These are phyloP conservation scores for Metschnikowia kunwiensis DNA, from an alignment of 805 yeast species.

Conservation along the genomic window DNA sequence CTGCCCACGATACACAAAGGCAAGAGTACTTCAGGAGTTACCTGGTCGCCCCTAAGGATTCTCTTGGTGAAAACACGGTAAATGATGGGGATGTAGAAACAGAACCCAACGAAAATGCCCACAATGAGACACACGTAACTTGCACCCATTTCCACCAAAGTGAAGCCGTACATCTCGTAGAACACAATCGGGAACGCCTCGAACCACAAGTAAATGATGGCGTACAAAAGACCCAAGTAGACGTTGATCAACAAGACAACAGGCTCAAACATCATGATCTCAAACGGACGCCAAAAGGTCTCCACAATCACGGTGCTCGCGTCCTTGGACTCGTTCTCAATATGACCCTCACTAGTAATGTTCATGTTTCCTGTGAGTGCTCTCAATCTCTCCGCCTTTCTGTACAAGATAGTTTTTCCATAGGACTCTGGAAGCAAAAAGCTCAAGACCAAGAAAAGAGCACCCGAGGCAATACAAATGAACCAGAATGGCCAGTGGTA, in stretches of 20 bases:
- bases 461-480: constrained; percentile 12
- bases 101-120: constrained; percentile 10
- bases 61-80: constrained; percentile 8
- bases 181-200: constrained; percentile 18
- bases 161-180: constrained; percentile 10
- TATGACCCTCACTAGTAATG: constrained; percentile 12
- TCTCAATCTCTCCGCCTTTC: constrained; percentile 15
- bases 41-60: constrained; percentile 3
- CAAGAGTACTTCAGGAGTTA: constrained; percentile 12
- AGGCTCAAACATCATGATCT: constrained; percentile 13
- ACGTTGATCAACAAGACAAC: constrained; percentile 15
- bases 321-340: constrained; percentile 7
- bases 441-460: constrained; percentile 6
- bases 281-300: constrained; percentile 15
- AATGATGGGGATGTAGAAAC: constrained; percentile 9
- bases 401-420: constrained; percentile 12
- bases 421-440: constrained; percentile 14
- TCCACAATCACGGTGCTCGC: constrained; percentile 6
- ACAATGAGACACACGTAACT: constrained; percentile 10
- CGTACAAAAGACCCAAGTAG: constrained; percentile 15
- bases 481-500: constrained; percentile 19
- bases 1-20: constrained; percentile 12
- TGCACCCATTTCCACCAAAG: constrained; percentile 13
- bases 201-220: constrained; percentile 16
- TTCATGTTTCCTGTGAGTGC: constrained; percentile 12